Conservation (phyloP, 2,329 filamentous ascomycete species). For the Aspergillus luchuensis region DNA sequence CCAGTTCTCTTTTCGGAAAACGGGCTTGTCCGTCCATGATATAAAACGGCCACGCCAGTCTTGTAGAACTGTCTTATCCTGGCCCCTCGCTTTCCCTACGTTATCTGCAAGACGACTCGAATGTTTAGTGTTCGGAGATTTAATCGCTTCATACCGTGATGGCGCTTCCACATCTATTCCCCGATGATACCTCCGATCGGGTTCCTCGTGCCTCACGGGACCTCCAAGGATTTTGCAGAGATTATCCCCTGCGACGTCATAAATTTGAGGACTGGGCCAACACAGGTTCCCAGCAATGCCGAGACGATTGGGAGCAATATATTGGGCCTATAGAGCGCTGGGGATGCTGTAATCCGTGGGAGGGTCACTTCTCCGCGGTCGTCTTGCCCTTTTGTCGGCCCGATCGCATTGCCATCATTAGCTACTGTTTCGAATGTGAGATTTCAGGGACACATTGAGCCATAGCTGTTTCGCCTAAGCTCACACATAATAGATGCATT, state of each 20-base stretch:
- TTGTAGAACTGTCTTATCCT: too few species aligned
- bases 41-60: too few species aligned
- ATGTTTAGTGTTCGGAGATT: too few species aligned
- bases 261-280: constrained; percentile 18
- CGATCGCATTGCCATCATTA: constrained; percentile 17
- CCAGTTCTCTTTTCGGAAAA: too few species aligned
- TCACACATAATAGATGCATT: constrained; percentile 13
- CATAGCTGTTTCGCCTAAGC: too few species aligned
- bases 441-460: not conserved
- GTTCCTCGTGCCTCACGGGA: constrained; percentile 2
- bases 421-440: constrained; percentile 23
- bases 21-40: too few species aligned
- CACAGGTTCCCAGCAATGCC: constrained; percentile 13
- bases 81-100: not conserved
- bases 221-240: constrained; percentile 16
- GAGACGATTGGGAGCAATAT: constrained; percentile 19
- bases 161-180: too few species aligned
- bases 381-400: constrained; percentile 19
- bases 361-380: constrained; percentile 20
- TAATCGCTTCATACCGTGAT: not conserved
- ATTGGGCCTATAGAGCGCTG: constrained; percentile 23
- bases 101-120: too few species aligned
- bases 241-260: constrained; percentile 17
- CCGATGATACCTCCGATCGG: not conserved
- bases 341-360: constrained; percentile 20